phyloP scores from a whole-genome alignment of 805 yeast species.

The Naumovozyma castellii region DNA sequence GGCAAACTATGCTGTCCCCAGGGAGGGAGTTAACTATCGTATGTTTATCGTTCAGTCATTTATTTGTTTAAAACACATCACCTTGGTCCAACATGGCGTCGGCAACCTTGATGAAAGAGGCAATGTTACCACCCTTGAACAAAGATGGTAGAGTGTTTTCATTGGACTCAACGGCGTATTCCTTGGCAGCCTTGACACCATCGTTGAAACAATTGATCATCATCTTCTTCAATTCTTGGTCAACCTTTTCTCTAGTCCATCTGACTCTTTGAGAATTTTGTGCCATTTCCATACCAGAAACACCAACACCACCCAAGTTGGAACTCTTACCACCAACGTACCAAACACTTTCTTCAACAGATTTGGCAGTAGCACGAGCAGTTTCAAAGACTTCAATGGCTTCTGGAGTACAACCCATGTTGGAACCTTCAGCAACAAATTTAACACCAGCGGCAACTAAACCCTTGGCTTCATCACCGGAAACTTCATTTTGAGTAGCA shows the following conservation, averaged over 20 bases:
- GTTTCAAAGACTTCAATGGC: conserved; percentile 93
- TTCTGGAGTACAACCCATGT: conserved; percentile 98
- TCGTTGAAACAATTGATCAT: conserved; percentile 89
- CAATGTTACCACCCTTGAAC: conserved; percentile 98
- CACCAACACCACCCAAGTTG: conserved; percentile 99
- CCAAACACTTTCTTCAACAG: conserved; percentile 59
- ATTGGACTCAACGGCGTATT: conserved; percentile 58
- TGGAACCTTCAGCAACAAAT: conserved; percentile 97
- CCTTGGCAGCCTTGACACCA: conserved; percentile 80
- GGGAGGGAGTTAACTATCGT: too few relatives aligned
- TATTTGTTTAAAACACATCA: conserved; percentile 46
- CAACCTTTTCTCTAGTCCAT: conserved; percentile 93
- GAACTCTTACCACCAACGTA: conserved; percentile 99
- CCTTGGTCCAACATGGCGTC: conserved; percentile 98
- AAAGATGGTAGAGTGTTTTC: conserved; percentile 72
- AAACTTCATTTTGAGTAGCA: conserved; percentile 97
- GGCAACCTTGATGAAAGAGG: conserved; percentile 97
- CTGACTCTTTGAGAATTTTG: conserved; percentile 91
- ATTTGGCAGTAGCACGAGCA: conserved; percentile 42
- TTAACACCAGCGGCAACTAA: conserved; percentile 85
- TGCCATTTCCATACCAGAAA: conserved; percentile 98
- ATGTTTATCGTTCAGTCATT: too few relatives aligned
- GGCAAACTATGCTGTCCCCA: too few relatives aligned
- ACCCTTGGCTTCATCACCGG: conserved; percentile 94
- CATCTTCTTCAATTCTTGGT: conserved; percentile 77